Conservation (phyloP, 2,329 filamentous ascomycete species). For the Penicillium expansum region DNA sequence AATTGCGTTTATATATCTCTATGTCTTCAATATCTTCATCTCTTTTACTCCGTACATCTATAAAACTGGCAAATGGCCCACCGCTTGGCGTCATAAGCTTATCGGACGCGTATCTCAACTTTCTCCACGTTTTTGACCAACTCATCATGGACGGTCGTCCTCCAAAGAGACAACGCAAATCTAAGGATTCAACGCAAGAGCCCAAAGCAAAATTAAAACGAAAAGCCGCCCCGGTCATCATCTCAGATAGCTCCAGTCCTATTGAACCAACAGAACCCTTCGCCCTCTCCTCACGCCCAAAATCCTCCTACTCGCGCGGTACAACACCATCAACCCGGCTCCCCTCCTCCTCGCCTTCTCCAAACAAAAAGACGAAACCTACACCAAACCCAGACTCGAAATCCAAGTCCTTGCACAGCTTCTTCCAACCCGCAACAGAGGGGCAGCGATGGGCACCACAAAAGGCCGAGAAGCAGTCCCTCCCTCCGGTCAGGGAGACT, state of each 20-base stretch:
- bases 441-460: slow-evolving; percentile 40
- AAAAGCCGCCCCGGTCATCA: background rate
- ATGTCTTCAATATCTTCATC: too few species aligned
- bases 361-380: slow-evolving; percentile 27
- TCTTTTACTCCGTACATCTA: too few species aligned
- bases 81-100: slow-evolving; percentile 19
- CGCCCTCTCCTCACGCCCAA: slow-evolving; percentile 16
- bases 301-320: slow-evolving; percentile 10
- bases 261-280: slow-evolving; percentile 8
- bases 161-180: slow-evolving; percentile 39
- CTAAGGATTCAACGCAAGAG: slow-evolving; percentile 18
- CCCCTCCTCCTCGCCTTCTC: slow-evolving; percentile 31
- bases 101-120: slow-evolving; percentile 17
- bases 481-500: slow-evolving; percentile 12
- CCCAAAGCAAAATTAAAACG: background rate
- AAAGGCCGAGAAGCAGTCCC: slow-evolving; percentile 23
- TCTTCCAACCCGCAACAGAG: slow-evolving; percentile 41
- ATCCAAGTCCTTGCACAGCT: slow-evolving; percentile 41
- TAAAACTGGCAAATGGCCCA: background rate
- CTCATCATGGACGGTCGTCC: slow-evolving; percentile 37
- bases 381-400: slow-evolving; percentile 14
- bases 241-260: slow-evolving; percentile 4
- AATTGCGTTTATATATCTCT: background rate
- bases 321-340: slow-evolving; percentile 10
- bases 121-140: slow-evolving; percentile 5